Evolutionary conservation across 306 rosid species (phyloP), one percentile per base, ranked within the genome.

Genomic region (Vigna nakashimae): DNA sequence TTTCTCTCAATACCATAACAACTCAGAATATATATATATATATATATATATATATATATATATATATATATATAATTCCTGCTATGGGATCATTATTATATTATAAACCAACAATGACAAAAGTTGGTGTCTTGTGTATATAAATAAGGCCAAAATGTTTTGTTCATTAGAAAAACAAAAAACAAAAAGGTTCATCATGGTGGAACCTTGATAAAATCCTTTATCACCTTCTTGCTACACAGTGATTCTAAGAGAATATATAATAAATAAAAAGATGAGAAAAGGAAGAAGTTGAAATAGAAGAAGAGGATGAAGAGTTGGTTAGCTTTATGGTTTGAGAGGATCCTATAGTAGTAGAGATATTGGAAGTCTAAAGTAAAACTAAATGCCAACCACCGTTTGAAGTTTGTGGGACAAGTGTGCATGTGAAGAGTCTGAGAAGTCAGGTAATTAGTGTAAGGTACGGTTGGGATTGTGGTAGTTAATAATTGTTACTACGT

Each of bases 401-500:
- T 79, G n/a, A 76, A 59, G 6, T 73, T 64, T 82, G 83, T 71
- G 78, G 80, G 84, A 65, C 82, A 71, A 28, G 79, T 32, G 17
- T 70, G 82, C 88, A 82, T 76, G 88, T 78, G 83, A 65, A 78
- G 73, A 51, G 64, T 71, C 65, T 57, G 20, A 84, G 62, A 77
- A 55, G 15, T 73, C 20, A 49, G 52, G 20, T 55, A 48, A 58
- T 17, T 78, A 65, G 63, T 24, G 46, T 18, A 40, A 22, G 79
- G 75, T 76, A 79, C 79, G 16, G 12, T 79, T 69, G 17, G 13
- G 34, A 43, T 79, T 83, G 74, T 67, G 38, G 36, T 82, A 17
- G 71, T 57, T 73, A 57, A 71, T 69, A 69, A 43, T 53, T 69
- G 49, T 76, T 60, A 57, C 32, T 68, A 57, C 4, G 15, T 42